Conservation (phyloP, 1,284 basidiomycete genomes). For the Fomitopsis pinicola region DNA sequence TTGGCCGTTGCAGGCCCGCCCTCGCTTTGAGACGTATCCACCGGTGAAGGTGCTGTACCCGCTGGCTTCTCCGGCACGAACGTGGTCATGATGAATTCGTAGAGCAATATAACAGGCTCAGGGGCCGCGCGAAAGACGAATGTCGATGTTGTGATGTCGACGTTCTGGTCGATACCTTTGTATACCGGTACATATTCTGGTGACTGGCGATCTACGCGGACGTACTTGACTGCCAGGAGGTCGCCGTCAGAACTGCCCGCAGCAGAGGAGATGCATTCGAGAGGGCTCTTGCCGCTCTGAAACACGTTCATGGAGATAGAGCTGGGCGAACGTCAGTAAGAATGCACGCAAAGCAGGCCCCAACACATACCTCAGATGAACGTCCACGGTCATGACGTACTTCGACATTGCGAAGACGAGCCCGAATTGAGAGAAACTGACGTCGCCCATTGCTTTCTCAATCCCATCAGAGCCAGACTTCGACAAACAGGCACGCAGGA, state of each 20-base stretch:
- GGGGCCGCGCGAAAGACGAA: conserved; percentile 90
- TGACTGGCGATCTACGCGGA: conserved; percentile 77
- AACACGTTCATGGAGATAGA: conserved; percentile 70
- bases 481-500: conserved; percentile 80
- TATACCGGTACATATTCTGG: conserved; percentile 84
- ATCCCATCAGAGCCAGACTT: conserved; percentile 57
- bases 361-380: conserved; percentile 68
- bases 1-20: conserved; percentile 5
- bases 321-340: conserved; percentile 30
- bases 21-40: conserved; percentile 5
- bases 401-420: conserved; percentile 74
- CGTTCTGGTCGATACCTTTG: conserved; percentile 86
- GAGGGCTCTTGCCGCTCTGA: conserved; percentile 52
- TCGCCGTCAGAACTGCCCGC: conserved; percentile 52
- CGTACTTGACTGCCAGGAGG: conserved; percentile 84
- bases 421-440: conserved; percentile 79
- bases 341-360: not conserved
- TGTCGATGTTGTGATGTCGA: conserved; percentile 90
- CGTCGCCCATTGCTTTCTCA: conserved; percentile 77
- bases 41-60: conserved; percentile 10
- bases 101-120: conserved; percentile 87
- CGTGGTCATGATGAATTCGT: conserved; percentile 98
- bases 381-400: conserved; percentile 85
- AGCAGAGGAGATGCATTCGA: conserved; percentile 78
- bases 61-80: conserved; percentile 63